Conservation (phyloP, 352 stramenopile species). For the Phytophthora sp. region DNA sequence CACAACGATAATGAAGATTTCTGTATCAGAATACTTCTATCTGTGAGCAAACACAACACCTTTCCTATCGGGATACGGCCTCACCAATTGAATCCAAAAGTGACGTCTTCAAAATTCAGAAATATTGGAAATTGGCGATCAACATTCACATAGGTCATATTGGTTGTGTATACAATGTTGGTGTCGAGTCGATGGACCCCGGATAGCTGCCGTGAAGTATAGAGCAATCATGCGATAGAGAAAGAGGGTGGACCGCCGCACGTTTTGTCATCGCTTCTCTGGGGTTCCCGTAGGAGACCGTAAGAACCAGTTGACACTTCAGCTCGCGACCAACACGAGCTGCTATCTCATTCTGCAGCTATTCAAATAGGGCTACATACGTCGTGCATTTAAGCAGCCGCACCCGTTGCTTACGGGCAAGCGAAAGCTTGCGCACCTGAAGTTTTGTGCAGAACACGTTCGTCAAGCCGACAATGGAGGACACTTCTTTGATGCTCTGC, state of each 20-base stretch:
- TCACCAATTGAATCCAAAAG: too few species aligned
- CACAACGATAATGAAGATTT: too few species aligned
- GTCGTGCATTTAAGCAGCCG: not conserved
- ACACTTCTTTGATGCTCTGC: not conserved
- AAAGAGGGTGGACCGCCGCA: slow-evolving; percentile 6
- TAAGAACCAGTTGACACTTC: not conserved
- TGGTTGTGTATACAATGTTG: too few species aligned
- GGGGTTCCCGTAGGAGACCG: not conserved
- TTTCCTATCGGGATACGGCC: too few species aligned
- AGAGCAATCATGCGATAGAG: not conserved
- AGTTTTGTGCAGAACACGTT: slow-evolving; percentile 1
- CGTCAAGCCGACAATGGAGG: not conserved
- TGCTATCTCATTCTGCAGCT: slow-evolving; percentile 7
- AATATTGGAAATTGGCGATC: too few species aligned
- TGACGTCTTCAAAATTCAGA: too few species aligned
- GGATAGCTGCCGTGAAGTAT: not conserved
- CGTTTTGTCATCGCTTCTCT: not conserved
- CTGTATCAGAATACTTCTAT: too few species aligned
- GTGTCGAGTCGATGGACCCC: not conserved
- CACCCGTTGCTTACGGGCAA: not conserved
- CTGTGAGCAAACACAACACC: too few species aligned
- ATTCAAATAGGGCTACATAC: slow-evolving; percentile 13
- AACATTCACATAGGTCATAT: too few species aligned
- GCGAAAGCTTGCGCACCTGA: not conserved
- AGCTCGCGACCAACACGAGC: not conserved